Evolutionary conservation across 441 rosid species (phyloP).

Genomic region (Gossypium davidsonii): DNA sequence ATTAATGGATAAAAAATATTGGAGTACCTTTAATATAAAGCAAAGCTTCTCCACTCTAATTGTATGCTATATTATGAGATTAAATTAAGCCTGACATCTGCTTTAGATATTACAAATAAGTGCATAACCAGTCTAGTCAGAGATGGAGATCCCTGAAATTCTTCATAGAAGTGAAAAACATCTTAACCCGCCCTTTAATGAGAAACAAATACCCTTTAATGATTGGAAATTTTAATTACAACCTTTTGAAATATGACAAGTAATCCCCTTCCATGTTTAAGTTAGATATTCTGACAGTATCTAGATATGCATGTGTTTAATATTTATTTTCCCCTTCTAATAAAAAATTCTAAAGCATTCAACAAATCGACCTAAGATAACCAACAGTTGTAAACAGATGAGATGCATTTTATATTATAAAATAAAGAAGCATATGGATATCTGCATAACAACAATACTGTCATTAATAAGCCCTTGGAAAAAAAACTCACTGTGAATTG

Average conservation of each 20-base stretch:
- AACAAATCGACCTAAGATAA: not conserved
- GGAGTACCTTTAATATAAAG: no score
- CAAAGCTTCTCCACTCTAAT: no score
- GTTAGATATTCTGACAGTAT: not conserved
- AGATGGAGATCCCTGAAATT: not conserved
- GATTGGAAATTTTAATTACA: not conserved
- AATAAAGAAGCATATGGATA: not conserved
- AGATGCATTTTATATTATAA: not conserved
- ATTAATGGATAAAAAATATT: no score
- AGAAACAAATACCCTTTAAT: not conserved
- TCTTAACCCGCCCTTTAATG: not conserved
- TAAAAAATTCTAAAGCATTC: not conserved
- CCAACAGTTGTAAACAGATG: not conserved
- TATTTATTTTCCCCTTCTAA: not conserved
- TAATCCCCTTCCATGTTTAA: not conserved
- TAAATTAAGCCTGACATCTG: not conserved
- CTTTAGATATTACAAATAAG: not conserved
- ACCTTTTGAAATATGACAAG: not conserved
- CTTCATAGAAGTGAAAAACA: not conserved
- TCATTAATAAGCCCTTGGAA: not conserved
- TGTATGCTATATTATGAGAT: no score
- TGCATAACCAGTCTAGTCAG: not conserved
- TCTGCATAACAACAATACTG: not conserved
- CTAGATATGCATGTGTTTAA: not conserved
- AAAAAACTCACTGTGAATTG: constrained; percentile 68